These are phyloP conservation scores for Didymella pinodella DNA, from an alignment of 2,329 filamentous ascomycete genomes.

Conservation along the genomic window DNA sequence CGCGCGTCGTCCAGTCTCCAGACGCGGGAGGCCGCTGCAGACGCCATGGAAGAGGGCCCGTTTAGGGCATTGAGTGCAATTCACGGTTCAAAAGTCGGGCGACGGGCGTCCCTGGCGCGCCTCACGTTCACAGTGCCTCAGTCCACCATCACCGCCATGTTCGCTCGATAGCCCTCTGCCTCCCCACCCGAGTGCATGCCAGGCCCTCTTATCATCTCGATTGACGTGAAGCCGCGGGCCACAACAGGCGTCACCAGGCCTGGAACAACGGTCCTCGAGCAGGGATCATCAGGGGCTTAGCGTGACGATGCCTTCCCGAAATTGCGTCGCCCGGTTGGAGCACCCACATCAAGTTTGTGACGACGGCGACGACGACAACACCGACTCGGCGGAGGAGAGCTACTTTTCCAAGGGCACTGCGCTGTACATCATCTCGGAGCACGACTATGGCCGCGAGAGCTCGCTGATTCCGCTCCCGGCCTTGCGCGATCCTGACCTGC, in stretches of 20 bases:
- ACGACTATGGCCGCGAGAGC: conserved; percentile 45
- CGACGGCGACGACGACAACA: conserved; percentile 25
- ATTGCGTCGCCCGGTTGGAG: conserved; percentile 32
- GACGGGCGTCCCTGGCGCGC: conserved; percentile 20
- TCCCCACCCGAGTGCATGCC: conserved; percentile 17
- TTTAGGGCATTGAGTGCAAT: conserved; percentile 13
- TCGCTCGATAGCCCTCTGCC: conserved; percentile 5
- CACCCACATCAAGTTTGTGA: conserved; percentile 26
- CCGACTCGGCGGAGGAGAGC: conserved; percentile 10
- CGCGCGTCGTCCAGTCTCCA: conserved; percentile 18
- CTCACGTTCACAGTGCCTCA: conserved; percentile 22
- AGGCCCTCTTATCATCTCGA: conserved; percentile 22
- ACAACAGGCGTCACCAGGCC: conserved; percentile 12
- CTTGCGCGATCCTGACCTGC: conserved; percentile 30
- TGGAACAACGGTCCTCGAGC: conserved; percentile 21
- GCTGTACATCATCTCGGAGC: conserved; percentile 48
- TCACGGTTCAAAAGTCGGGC: conserved; percentile 21
- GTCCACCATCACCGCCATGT: conserved; percentile 10
- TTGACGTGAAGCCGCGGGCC: conserved; percentile 14
- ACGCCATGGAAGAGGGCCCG: conserved; percentile 22
- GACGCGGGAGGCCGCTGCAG: conserved; percentile 31
- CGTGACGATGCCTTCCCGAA: conserved; percentile 35
- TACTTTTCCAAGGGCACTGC: conserved; percentile 29
- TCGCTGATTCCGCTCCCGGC: conserved; percentile 42
- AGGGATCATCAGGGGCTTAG: conserved; percentile 41